phyloP scores from a whole-genome alignment of 75 land plant genomes.

The Azolla pinnata region DNA sequence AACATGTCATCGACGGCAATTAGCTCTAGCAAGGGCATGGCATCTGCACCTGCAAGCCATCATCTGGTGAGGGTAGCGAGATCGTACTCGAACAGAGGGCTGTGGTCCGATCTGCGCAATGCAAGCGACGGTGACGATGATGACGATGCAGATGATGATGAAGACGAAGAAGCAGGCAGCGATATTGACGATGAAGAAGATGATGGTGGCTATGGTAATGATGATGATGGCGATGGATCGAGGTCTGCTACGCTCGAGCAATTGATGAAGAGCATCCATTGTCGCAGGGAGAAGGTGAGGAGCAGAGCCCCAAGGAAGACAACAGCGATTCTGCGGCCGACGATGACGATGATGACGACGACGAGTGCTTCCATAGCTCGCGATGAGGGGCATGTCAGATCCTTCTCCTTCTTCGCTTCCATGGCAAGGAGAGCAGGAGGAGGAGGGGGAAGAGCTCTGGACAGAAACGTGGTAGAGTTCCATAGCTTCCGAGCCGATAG shows the following conservation, averaged over 20 bases:
- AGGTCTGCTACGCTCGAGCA: no score
- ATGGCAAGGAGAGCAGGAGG: not conserved
- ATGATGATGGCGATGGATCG: no score
- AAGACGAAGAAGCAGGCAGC: not conserved
- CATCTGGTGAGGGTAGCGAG: not conserved
- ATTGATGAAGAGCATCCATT: no score
- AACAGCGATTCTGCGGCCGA: not conserved
- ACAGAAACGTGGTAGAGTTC: not conserved
- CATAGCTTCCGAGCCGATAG: conserved; percentile 1
- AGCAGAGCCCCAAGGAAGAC: not conserved
- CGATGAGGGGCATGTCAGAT: conserved; percentile 28
- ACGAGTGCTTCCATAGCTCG: not conserved
- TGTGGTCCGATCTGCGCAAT: no score
- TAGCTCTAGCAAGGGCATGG: no score
- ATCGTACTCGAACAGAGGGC: not conserved
- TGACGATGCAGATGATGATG: not conserved
- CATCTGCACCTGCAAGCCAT: not conserved
- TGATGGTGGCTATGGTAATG: no score
- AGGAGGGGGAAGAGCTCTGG: not conserved
- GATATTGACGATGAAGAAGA: no score
- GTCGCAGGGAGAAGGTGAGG: not conserved
- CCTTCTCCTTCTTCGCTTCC: conserved; percentile 64
- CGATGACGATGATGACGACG: not conserved
- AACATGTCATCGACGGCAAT: no score
- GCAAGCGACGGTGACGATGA: not conserved